Conservation (phyloP, 495 filamentous ascomycete species). For the Penicillium herquei region DNA sequence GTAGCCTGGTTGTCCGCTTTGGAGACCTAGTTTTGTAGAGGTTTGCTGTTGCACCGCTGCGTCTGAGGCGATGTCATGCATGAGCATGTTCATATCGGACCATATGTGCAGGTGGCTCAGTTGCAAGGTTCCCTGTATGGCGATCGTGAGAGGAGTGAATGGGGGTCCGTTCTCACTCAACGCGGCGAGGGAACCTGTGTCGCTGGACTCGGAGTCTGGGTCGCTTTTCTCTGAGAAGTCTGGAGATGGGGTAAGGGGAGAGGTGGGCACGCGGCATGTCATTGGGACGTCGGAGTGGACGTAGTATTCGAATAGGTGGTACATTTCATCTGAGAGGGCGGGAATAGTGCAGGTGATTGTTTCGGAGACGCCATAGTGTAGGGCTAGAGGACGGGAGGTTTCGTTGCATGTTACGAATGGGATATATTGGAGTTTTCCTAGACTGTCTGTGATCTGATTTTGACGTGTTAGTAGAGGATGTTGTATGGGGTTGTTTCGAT, state of each 20-base stretch:
- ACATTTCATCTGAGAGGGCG: constrained; percentile 81
- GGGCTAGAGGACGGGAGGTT: constrained; percentile 73
- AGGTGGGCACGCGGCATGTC: constrained; percentile 84
- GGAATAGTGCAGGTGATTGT: constrained; percentile 91
- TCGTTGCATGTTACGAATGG: constrained; percentile 93
- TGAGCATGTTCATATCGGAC: constrained; percentile 80
- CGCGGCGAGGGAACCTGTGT: constrained; percentile 24
- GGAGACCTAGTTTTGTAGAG: constrained; percentile 8
- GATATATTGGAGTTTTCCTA: constrained; percentile 87
- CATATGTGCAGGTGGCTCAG: constrained; percentile 86
- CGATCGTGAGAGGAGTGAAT: constrained; percentile 73
- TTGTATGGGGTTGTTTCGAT: constrained; percentile 6
- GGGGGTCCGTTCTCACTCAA: constrained; percentile 40
- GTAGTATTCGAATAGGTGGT: constrained; percentile 98
- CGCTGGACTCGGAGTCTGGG: constrained; percentile 16
- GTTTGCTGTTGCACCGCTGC: constrained; percentile 23
- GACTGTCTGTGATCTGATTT: constrained; percentile 69
- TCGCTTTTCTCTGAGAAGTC: constrained; percentile 3
- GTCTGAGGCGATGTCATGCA: constrained; percentile 63
- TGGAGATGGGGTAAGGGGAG: constrained; percentile 45
- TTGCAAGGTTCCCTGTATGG: constrained; percentile 85
- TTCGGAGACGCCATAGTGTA: constrained; percentile 74
- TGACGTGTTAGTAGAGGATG: constrained; percentile 12
- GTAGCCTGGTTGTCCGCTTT: constrained; percentile 54
- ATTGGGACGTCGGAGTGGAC: constrained; percentile 94